A percentile compares a stretch with the other conserved stretches of the same genome.
Conservation (phyloP, 768 basidiomycete species). For the Lactarius pseudohatsudake region DNA sequence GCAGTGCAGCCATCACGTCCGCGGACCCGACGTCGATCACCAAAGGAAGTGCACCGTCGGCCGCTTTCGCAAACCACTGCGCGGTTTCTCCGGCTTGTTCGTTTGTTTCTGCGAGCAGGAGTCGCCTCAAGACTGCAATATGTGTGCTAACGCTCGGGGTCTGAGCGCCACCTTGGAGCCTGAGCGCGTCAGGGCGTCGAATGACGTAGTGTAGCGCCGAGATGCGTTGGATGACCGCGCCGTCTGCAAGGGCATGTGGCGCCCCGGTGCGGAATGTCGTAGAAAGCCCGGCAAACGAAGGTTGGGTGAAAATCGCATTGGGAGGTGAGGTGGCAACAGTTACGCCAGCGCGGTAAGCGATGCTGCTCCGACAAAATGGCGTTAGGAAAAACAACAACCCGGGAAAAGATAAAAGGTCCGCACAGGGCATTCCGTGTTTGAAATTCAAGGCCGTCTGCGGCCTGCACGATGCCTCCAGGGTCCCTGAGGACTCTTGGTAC, state of each 20-base stretch:
- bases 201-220: constrained; percentile 48
- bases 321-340: constrained; percentile 41
- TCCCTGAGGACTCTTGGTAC: constrained; percentile 46
- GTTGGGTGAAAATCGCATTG: constrained; percentile 28
- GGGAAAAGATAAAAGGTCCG: constrained; percentile 14
- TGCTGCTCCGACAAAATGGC: constrained; percentile 32
- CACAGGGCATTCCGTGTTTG: constrained; percentile 37
- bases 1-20: constrained; percentile 71
- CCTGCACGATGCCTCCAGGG: constrained; percentile 49
- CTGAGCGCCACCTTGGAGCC: constrained; percentile 21
- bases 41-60: constrained; percentile 57
- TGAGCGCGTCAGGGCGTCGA: constrained; percentile 45
- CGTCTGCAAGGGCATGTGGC: constrained; percentile 40
- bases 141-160: constrained; percentile 71
- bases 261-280: constrained; percentile 41
- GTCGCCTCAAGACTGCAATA: constrained; percentile 66
- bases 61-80: constrained; percentile 37
- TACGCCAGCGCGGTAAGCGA: constrained; percentile 50
- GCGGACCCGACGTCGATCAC: constrained; percentile 69
- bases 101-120: constrained; percentile 49
- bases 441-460: constrained; percentile 63
- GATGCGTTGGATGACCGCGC: constrained; percentile 45
- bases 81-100: constrained; percentile 35
- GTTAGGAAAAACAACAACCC: neutral
- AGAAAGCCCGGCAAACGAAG: constrained; percentile 25